Evolutionary conservation across 2,329 filamentous ascomycete genomes (phyloP), one percentile per base, ranked within the genome.

Genomic region (Talaromyces sp.): DNA sequence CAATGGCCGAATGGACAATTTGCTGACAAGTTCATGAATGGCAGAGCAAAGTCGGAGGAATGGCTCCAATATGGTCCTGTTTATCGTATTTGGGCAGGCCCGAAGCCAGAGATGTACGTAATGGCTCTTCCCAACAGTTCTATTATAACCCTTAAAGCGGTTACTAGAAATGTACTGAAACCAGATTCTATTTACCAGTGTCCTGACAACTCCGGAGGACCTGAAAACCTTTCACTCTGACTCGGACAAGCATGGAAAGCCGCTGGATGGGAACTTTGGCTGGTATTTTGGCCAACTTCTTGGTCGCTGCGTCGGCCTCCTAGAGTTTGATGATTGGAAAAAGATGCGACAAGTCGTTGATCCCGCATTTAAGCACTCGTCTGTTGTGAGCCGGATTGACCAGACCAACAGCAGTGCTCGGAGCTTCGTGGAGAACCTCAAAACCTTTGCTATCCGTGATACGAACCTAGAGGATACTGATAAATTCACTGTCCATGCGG

Each of bases 61-160:
- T 82, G 80, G 69, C 65, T 10, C 49, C 50, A 72, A 60, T 72
- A 75, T 68, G 79, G 80, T 1, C n/a, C 62, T 0, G 63, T 80
- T 0, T 82, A 82, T 66, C 71, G 77, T 2, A 71, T 79, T 15
- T 80, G 78, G 78, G 68, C 71, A 17, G 80, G 80, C 0, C 74
- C 73, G 52, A 73, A 65, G 13, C 67, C 72, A 1, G 80, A 83
- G 69, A 72, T 82, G 80, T 80, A 67, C n/a, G n/a, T 22, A 22
- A 45, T 13, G 17, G 9, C 6, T 5, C 41, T 45, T 61, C 74
- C 70, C 22, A 22, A 22, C 22, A 22, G 22, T 2, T 22, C 22
- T 22, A 22, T 22, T 22, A 22, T 22, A 22, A 22, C 22, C 22
- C 22, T 22, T 22, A 2, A 22, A 22, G 22, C 22, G 22, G 22